Base-by-base conservation (phyloP, 2,329 filamentous ascomycete genomes). In the Trichophyton verrucosum region DNA sequence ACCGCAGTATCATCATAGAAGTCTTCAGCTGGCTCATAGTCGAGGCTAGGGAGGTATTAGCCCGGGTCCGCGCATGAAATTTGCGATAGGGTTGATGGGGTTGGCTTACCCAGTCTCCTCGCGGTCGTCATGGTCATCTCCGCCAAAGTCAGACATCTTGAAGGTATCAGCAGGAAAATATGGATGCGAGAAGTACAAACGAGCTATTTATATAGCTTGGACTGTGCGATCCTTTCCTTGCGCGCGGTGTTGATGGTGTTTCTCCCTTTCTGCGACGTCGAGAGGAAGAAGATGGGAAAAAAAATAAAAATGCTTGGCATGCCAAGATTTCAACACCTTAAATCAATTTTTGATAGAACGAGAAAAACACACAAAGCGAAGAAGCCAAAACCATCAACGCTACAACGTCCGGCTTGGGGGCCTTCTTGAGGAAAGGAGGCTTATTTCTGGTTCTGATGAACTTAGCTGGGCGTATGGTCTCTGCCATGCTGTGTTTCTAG, bases 91-190 rank as follows among this genome's bases (percentile, higher is more conserved):
- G 17, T 47, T 3, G 38, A 57, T 11, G 13, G 15, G 42, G 20
- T 17, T 17, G 33, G 75, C 81, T 77, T 75, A 85, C 82, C 76
- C 80, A 67, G 77, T 80, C 66, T 78, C 81, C 67, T 78, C 82
- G 66, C 77, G 80, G 69, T 84, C 83, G 67, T 86, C 82, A 66
- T 77, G 79, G 69, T 84, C 83, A 67, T 86, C 82, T 69, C 86
- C 83, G 67, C 84, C 86, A 76, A 85, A 86, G 76, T 89, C 86
- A 75, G 86, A 90, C 87, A 90, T 89, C 57, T 62, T 72, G 69
- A 59, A 20, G 13, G 27, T 36, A 36, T 22, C 20, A 47, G 9
- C 9, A 24, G 11, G 24, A 61, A 62, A 56, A n/a, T 59, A 33
- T 57, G 24, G 60, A 60, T 56, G 56, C 20, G 59, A 17, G 1